Evolutionary conservation across 2,329 filamentous ascomycete species (phyloP).

Genomic region (Emericellopsis atlantica): DNA sequence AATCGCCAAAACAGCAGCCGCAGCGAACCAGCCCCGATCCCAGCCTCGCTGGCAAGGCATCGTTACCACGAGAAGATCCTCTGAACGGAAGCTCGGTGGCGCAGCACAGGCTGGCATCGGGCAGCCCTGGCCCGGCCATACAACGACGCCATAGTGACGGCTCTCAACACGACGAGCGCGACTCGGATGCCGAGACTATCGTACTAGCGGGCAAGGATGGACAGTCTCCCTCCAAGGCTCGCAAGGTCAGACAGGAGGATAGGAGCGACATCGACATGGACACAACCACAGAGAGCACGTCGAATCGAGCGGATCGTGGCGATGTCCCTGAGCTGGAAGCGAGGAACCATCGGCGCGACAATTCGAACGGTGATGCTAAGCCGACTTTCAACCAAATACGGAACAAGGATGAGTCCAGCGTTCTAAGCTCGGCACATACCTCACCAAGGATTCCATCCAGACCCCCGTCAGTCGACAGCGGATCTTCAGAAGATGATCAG

Average conservation of each 20-base stretch:
- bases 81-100: not conserved
- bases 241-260: conserved; percentile 54
- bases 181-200: conserved; percentile 62
- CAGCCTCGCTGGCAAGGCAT: no score
- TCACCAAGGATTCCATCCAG: conserved; percentile 27
- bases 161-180: conserved; percentile 37
- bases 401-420: conserved; percentile 38
- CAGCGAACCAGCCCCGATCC: not conserved
- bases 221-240: conserved; percentile 48
- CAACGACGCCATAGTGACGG: conserved; percentile 4
- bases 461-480: conserved; percentile 7
- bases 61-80: no score
- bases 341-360: not conserved
- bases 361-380: conserved; percentile 8
- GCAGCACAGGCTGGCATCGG: not conserved
- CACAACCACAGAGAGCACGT: conserved; percentile 3
- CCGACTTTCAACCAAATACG: conserved; percentile 19
- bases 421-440: conserved; percentile 42
- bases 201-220: conserved; percentile 54
- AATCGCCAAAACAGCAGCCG: not conserved
- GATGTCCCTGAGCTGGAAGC: not conserved
- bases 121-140: not conserved
- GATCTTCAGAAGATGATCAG: conserved; percentile 16
- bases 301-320: no score
- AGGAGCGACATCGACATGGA: conserved; percentile 42